Evolutionary conservation across 148 eudicot species (phyloP).

Genomic region (Pouteria glomerata): DNA sequence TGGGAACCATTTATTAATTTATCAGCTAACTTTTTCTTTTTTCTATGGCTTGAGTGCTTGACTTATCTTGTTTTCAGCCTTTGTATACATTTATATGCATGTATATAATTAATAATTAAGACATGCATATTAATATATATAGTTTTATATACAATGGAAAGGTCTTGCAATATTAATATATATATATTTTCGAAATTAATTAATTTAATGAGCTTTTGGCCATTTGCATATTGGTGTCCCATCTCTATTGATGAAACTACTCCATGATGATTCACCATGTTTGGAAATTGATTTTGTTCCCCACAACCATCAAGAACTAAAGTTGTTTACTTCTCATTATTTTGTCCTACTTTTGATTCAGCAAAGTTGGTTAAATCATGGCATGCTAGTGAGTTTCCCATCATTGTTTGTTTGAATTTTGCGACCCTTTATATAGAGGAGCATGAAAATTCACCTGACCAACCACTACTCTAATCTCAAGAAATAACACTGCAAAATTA

Average conservation of each 20-base stretch:
- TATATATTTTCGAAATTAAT: no score
- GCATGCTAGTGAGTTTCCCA: conserved; percentile 21
- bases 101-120: no score
- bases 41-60: no score
- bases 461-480: conserved; percentile 14
- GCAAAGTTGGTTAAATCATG: conserved; percentile 14
- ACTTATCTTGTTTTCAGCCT: no score
- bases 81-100: no score
- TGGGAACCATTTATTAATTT: no score
- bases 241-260: background rate
- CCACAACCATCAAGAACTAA: conserved; percentile 17
- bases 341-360: conserved; percentile 17
- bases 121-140: no score
- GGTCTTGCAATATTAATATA: no score
- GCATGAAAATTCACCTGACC: conserved; percentile 11
- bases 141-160: no score
- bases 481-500: background rate
- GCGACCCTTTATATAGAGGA: no score
- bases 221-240: conserved; percentile 5
- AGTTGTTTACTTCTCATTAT: conserved; percentile 12
- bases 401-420: conserved; percentile 16
- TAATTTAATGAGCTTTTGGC: no score
- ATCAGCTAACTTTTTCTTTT: no score
- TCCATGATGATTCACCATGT: conserved; percentile 13
- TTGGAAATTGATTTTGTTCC: conserved; percentile 22